Percentiles rank a stretch among this genome's conserved stretches.
These are phyloP conservation scores for Hypoxylon fuscum DNA, from an alignment of 495 filamentous ascomycete species.

Conservation along the genomic window DNA sequence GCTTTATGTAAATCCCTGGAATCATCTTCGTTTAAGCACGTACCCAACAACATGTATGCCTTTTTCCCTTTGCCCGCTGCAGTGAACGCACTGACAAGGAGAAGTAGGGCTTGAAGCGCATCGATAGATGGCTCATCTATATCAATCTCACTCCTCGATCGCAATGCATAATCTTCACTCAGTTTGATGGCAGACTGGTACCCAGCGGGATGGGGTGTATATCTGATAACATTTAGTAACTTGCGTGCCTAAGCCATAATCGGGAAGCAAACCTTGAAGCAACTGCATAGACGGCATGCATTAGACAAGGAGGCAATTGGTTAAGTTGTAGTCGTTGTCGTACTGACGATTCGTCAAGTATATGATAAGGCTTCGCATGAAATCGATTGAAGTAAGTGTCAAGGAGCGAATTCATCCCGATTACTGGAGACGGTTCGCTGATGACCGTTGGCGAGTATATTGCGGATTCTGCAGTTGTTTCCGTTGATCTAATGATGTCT, in stretches of 20 bases:
- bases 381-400: conserved; percentile 80
- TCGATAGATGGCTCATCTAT: conserved; percentile 82
- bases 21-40: conserved; percentile 22
- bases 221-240: conserved; percentile 54
- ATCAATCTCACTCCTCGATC: conserved; percentile 74
- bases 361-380: conserved; percentile 80
- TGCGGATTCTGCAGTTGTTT: conserved; percentile 41
- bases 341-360: conserved; percentile 76
- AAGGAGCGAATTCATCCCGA: conserved; percentile 68
- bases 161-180: conserved; percentile 73
- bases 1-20: background rate
- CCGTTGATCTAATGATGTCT: conserved; percentile 30
- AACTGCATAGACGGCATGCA: conserved; percentile 78
- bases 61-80: conserved; percentile 83
- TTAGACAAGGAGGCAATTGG: conserved; percentile 69
- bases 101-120: conserved; percentile 74
- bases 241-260: conserved; percentile 7
- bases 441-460: conserved; percentile 49
- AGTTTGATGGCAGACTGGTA: conserved; percentile 67
- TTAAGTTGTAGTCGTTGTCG: conserved; percentile 72
- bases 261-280: conserved; percentile 65
- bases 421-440: conserved; percentile 51
- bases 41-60: conserved; percentile 85
- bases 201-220: conserved; percentile 67
- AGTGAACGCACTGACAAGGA: conserved; percentile 79